phyloP scores from a whole-genome alignment of 208 protist genomes.

The Crithidia sp. region DNA sequence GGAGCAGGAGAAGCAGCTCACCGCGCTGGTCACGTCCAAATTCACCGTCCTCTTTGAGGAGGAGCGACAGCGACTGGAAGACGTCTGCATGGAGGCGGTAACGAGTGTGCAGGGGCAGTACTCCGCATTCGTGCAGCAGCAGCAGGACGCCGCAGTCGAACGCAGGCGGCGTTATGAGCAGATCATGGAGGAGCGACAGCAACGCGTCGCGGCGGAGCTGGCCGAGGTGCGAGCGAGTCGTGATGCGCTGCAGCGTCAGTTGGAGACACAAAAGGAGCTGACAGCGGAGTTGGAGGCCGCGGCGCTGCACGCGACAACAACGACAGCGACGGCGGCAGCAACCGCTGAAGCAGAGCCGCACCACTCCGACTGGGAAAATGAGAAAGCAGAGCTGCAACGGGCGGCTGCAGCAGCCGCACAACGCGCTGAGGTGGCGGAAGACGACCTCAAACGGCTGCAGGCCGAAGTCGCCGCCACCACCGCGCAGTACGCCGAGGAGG shows the following conservation, averaged over 20 bases:
- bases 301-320: neutral
- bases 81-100: conserved; percentile 30
- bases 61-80: conserved; percentile 41
- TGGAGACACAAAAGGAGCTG: conserved; percentile 6
- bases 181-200: conserved; percentile 28
- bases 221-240: conserved; percentile 21
- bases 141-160: conserved; percentile 18
- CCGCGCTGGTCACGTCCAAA: conserved; percentile 19
- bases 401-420: conserved; percentile 2
- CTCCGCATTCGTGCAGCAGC: conserved; percentile 21
- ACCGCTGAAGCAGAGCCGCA: neutral
- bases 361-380: neutral
- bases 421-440: conserved; percentile 6
- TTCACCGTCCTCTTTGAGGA: conserved; percentile 46
- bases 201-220: conserved; percentile 17
- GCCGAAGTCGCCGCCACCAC: conserved; percentile 1
- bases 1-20: conserved; percentile 41
- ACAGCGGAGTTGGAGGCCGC: neutral
- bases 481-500: conserved; percentile 14
- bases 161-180: conserved; percentile 26
- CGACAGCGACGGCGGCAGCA: too few relatives aligned
- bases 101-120: conserved; percentile 29
- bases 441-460: neutral
- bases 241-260: conserved; percentile 14
- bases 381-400: neutral